Percentiles rank a stretch among this genome's conserved stretches.
These are phyloP conservation scores for Pythium aristosporum DNA, from an alignment of 352 stramenopile species.

Conservation along the genomic window DNA sequence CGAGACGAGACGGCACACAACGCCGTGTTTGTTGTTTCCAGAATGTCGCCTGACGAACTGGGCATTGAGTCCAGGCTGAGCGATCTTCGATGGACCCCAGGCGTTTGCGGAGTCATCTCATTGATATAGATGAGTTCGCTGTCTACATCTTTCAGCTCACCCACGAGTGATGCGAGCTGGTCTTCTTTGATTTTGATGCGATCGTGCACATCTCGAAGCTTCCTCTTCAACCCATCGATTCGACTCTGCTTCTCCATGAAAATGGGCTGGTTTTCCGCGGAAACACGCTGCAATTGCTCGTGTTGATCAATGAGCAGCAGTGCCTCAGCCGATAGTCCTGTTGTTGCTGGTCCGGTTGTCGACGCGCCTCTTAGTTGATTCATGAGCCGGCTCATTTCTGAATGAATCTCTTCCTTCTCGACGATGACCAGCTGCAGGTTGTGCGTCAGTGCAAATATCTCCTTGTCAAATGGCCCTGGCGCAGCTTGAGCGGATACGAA, in stretches of 20 bases:
- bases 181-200: conserved; percentile 56
- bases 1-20: background rate
- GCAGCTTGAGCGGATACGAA: conserved; percentile 9
- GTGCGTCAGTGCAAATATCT: conserved; percentile 74
- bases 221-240: conserved; percentile 43
- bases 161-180: conserved; percentile 43
- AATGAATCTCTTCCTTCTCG: conserved; percentile 73
- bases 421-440: conserved; percentile 75
- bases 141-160: conserved; percentile 63
- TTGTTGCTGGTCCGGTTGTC: background rate
- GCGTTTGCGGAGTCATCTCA: conserved; percentile 19
- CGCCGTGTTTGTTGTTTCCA: background rate
- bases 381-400: conserved; percentile 68
- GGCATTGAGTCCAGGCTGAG: conserved; percentile 21
- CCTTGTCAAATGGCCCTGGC: conserved; percentile 52
- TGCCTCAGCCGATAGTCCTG: conserved; percentile 14
- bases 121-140: conserved; percentile 54
- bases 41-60: background rate
- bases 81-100: conserved; percentile 10
- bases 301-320: conserved; percentile 24
- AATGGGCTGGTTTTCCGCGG: conserved; percentile 10
- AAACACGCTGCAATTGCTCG: conserved; percentile 16
- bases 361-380: conserved; percentile 25
- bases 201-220: conserved; percentile 44
- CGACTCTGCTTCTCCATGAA: conserved; percentile 42